Evolutionary conservation across 345 rosid species (phyloP).

Genomic region (Linum tenue): DNA sequence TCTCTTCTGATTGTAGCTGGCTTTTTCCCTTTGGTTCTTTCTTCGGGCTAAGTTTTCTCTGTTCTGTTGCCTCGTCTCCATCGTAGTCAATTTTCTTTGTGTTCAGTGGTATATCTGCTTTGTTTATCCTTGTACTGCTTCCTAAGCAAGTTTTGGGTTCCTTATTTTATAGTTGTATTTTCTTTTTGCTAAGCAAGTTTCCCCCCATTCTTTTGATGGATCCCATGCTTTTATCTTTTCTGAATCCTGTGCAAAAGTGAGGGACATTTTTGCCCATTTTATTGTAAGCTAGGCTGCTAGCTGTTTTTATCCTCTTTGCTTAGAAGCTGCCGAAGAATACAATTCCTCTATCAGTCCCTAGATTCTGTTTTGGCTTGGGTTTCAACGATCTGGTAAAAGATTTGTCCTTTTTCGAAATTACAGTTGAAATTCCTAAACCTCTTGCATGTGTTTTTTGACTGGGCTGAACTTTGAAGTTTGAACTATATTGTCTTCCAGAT

Average conservation of each 20-base stretch:
- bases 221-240: neutral
- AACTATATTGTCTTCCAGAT: too few relatives aligned
- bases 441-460: neutral
- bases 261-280: neutral
- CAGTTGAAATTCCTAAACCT: too few relatives aligned
- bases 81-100: neutral
- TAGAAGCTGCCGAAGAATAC: too few relatives aligned
- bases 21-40: neutral
- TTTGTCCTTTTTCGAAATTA: too few relatives aligned
- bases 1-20: neutral
- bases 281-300: neutral
- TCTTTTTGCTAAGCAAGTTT: too few relatives aligned
- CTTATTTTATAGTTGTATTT: neutral
- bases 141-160: neutral
- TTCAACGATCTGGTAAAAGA: neutral
- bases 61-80: neutral
- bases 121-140: neutral
- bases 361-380: neutral
- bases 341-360: neutral
- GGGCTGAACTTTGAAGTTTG: neutral
- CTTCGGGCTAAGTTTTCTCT: neutral
- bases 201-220: neutral
- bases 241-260: neutral
- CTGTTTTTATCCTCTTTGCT: neutral
- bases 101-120: too few relatives aligned